Conservation (phyloP, 2,329 filamentous ascomycete genomes). For the Clonostachys byssicola region DNA sequence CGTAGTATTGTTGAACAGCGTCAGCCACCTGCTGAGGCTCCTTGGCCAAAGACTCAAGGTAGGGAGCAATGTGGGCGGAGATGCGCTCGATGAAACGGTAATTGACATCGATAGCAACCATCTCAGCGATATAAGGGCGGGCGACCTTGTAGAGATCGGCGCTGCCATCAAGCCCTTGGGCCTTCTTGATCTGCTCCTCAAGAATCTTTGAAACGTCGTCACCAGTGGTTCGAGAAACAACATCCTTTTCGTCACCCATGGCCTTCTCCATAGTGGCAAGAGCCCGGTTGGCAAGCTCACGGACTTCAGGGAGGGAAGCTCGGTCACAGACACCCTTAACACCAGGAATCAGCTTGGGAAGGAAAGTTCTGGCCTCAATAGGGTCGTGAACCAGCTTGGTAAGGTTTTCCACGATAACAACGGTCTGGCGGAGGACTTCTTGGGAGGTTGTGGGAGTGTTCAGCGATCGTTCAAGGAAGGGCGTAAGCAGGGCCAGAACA, state of each 20-base stretch:
- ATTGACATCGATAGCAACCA: slow-evolving; percentile 87
- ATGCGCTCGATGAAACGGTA: slow-evolving; percentile 76
- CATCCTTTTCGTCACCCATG: slow-evolving; percentile 69
- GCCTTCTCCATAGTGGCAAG: slow-evolving; percentile 87
- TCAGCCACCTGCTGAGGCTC: slow-evolving; percentile 62
- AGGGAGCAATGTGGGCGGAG: slow-evolving; percentile 63
- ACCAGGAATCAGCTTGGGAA: slow-evolving; percentile 92
- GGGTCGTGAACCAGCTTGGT: slow-evolving; percentile 97
- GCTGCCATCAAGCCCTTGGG: slow-evolving; percentile 58
- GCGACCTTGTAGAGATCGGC: slow-evolving; percentile 61
- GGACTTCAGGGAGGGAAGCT: slow-evolving; percentile 90
- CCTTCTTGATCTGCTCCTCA: slow-evolving; percentile 70
- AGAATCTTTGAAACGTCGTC: slow-evolving; percentile 74
- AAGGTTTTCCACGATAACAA: slow-evolving; percentile 95
- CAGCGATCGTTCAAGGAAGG: slow-evolving; percentile 87
- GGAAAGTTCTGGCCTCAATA: slow-evolving; percentile 88
- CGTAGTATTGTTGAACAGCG: slow-evolving; percentile 71
- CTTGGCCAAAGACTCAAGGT: slow-evolving; percentile 68
- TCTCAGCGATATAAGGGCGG: slow-evolving; percentile 72
- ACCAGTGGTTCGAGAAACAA: slow-evolving; percentile 61
- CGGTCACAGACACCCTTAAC: slow-evolving; percentile 84
- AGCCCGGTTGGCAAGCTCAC: slow-evolving; percentile 81
- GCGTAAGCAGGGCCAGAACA: slow-evolving; percentile 89
- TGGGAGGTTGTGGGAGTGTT: slow-evolving; percentile 89
- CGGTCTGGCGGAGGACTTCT: slow-evolving; percentile 91